Evolutionary conservation across 164 flowering plant species (phyloP).

Genomic region (Macadamia tetraphylla): DNA sequence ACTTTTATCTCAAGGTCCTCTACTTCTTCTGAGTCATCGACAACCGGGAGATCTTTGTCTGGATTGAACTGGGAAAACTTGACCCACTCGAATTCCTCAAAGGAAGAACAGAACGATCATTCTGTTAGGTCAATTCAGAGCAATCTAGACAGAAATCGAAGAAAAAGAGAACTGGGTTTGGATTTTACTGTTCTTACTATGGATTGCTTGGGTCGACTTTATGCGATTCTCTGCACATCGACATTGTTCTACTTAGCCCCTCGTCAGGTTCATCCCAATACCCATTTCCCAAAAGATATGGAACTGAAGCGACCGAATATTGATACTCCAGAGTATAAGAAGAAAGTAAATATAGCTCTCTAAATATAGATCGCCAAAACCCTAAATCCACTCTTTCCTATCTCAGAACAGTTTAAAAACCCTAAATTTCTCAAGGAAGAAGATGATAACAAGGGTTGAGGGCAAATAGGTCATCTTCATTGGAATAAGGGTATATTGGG

Average conservation of each 20-base stretch:
- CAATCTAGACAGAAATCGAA: too few relatives aligned
- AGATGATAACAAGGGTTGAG: too few relatives aligned
- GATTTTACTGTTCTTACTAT: background rate
- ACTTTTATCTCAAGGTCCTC: background rate
- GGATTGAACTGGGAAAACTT: background rate
- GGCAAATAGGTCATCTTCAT: too few relatives aligned
- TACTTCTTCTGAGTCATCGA: background rate
- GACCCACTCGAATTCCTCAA: background rate
- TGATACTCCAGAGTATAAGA: slow-evolving; percentile 1
- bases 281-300: too few relatives aligned
- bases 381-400: too few relatives aligned
- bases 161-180: background rate
- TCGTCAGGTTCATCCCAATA: background rate
- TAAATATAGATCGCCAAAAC: too few relatives aligned
- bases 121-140: background rate
- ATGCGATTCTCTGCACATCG: slow-evolving; percentile 19
- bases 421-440: too few relatives aligned
- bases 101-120: background rate
- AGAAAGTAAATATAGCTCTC: slow-evolving; percentile 11
- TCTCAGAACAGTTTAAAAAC: too few relatives aligned
- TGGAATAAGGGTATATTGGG: too few relatives aligned
- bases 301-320: too few relatives aligned
- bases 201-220: slow-evolving; percentile 17
- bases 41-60: background rate
- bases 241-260: slow-evolving; percentile 12